A percentile compares a stretch with the other conserved stretches of the same genome.
Evolutionary conservation across 1,139 yeast species (phyloP).

Genomic region (Suhomyces coccinellae): DNA sequence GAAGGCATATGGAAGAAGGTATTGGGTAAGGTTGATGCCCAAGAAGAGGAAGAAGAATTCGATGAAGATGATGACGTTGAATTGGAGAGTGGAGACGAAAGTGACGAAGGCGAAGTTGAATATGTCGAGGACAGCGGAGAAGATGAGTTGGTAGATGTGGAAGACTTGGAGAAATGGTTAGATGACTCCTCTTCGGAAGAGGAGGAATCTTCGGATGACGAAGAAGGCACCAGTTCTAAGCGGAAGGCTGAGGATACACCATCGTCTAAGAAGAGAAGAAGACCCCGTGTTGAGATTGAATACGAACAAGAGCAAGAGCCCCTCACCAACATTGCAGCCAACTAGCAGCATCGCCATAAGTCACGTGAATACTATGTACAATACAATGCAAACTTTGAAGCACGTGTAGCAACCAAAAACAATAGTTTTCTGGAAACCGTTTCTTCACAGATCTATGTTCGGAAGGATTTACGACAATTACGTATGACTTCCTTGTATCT

Average conservation of each 20-base stretch:
- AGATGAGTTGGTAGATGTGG: conserved; percentile 87
- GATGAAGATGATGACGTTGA: conserved; percentile 61
- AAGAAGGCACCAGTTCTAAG: conserved; percentile 27
- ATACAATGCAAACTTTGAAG: neutral
- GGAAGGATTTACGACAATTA: too few species aligned
- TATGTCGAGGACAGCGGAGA: conserved; percentile 85
- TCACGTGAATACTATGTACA: conserved; percentile 6
- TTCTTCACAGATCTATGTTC: too few species aligned
- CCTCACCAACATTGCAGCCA: conserved; percentile 33
- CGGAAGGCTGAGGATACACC: conserved; percentile 41
- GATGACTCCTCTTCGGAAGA: conserved; percentile 54
- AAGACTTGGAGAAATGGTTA: conserved; percentile 88
- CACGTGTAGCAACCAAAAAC: neutral
- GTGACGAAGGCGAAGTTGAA: conserved; percentile 78
- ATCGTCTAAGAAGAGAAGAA: conserved; percentile 51
- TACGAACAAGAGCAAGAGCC: conserved; percentile 70
- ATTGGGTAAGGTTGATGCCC: conserved; percentile 67
- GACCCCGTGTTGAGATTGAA: conserved; percentile 80
- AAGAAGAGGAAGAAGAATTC: conserved; percentile 62
- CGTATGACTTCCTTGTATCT: too few species aligned
- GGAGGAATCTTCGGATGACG: conserved; percentile 19
- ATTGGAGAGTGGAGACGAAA: conserved; percentile 55
- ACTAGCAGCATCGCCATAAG: conserved; percentile 6
- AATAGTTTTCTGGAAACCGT: too few species aligned
- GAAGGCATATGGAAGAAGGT: conserved; percentile 95